phyloP scores from a whole-genome alignment of 2,329 filamentous ascomycete genomes.

The Grosmannia clavigera region DNA sequence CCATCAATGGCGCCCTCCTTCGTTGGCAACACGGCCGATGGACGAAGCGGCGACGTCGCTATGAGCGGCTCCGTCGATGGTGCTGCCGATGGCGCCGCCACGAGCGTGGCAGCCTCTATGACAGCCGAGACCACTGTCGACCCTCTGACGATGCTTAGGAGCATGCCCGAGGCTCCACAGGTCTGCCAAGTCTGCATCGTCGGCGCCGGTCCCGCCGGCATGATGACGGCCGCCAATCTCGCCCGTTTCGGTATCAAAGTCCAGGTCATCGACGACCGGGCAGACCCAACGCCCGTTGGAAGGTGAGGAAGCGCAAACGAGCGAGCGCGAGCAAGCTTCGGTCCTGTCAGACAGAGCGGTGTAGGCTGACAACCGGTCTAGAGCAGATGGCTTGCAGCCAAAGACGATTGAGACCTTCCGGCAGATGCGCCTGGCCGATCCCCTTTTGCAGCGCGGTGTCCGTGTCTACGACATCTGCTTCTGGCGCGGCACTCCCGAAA shows the following conservation, averaged over 20 bases:
- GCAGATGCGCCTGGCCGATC: constrained; percentile 61
- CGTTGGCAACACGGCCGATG: constrained; percentile 22
- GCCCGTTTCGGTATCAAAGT: constrained; percentile 46
- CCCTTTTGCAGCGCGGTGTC: constrained; percentile 52
- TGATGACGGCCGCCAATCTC: constrained; percentile 34
- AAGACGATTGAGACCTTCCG: constrained; percentile 69
- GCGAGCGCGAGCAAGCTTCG: background rate
- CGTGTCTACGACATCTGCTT: constrained; percentile 65
- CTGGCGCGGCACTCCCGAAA: constrained; percentile 50
- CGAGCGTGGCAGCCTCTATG: constrained; percentile 18
- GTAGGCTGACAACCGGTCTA: constrained; percentile 12
- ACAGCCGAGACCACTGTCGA: constrained; percentile 25
- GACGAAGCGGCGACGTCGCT: constrained; percentile 16
- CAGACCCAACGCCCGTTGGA: constrained; percentile 39
- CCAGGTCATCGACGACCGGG: constrained; percentile 44
- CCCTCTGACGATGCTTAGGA: constrained; percentile 35
- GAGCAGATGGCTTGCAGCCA: constrained; percentile 62
- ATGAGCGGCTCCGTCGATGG: constrained; percentile 16
- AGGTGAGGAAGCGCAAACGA: constrained; percentile 11
- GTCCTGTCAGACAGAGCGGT: too few relatives aligned
- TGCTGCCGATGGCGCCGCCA: constrained; percentile 15
- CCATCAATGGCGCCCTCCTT: constrained; percentile 24
- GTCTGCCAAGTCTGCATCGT: constrained; percentile 30
- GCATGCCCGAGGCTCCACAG: constrained; percentile 15
- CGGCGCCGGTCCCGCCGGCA: constrained; percentile 42